Percentiles rank a stretch among this genome's conserved stretches.
These are phyloP conservation scores for Thymus mandschuricus DNA, from an alignment of 257 asterid genomes.

Conservation along the genomic window DNA sequence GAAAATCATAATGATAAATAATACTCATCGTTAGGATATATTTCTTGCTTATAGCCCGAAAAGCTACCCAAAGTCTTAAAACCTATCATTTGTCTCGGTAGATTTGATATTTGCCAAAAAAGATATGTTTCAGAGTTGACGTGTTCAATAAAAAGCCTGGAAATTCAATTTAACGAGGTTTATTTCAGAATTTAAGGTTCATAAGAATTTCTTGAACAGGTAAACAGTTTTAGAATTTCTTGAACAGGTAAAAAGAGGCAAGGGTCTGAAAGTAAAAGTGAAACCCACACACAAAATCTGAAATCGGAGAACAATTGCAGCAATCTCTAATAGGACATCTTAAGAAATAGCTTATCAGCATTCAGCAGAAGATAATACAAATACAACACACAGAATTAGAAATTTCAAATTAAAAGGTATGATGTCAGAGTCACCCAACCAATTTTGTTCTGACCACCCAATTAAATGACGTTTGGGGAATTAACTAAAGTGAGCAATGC, in stretches of 20 bases:
- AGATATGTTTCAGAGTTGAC: no score
- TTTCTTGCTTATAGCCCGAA: not conserved
- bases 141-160: not conserved
- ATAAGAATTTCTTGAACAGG: not conserved
- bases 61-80: not conserved
- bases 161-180: slow-evolving; percentile 13
- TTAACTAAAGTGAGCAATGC: slow-evolving; percentile 3
- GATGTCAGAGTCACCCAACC: slow-evolving; percentile 4
- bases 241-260: not conserved
- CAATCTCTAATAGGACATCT: not conserved
- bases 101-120: no score
- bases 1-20: not conserved
- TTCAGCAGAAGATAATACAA: not conserved
- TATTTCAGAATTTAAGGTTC: slow-evolving; percentile 1
- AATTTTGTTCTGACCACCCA: not conserved
- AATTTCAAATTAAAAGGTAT: slow-evolving; percentile 2
- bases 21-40: not conserved
- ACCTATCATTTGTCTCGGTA: not conserved
- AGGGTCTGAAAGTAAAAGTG: no score
- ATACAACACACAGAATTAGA: not conserved
- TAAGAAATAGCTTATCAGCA: not conserved
- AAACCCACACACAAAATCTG: not conserved
- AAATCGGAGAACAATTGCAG: not conserved
- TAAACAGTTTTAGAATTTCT: not conserved
- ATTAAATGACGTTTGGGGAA: not conserved